Evolutionary conservation across 176 grass and related monocot genomes (phyloP).

Genomic region (Avena eriantha): DNA sequence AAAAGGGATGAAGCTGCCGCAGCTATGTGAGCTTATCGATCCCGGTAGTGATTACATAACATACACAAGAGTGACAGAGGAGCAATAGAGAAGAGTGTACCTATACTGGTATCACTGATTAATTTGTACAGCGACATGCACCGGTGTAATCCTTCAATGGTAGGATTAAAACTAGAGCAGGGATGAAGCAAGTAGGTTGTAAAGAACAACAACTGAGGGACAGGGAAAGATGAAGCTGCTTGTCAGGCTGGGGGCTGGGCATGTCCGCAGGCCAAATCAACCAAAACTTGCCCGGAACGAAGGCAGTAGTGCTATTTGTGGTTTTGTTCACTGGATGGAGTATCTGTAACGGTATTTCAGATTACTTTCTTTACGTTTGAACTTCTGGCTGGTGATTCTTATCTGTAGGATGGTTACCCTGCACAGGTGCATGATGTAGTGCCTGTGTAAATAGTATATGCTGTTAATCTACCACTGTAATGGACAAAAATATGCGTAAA

Average conservation of each 20-base stretch:
- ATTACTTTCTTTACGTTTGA: background rate
- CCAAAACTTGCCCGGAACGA: background rate
- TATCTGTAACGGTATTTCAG: background rate
- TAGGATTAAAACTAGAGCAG: background rate
- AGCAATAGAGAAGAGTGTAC: background rate
- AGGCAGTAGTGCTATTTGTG: background rate
- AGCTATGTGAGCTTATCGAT: background rate
- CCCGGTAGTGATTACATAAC: constrained; percentile 23
- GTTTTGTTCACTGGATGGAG: background rate
- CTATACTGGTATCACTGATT: background rate
- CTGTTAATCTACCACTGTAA: background rate
- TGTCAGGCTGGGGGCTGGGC: background rate
- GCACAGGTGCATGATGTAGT: background rate
- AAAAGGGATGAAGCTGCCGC: background rate
- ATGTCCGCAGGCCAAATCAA: background rate
- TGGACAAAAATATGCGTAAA: background rate
- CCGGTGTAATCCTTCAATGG: background rate
- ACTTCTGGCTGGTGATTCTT: background rate
- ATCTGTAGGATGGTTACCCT: background rate
- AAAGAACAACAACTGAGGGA: background rate
- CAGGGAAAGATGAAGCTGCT: background rate
- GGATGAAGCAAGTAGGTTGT: background rate
- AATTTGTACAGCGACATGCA: background rate
- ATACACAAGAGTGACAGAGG: constrained; percentile 10
- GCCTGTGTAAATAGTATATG: background rate